Evolutionary conservation across 2,329 filamentous ascomycete species (phyloP), one percentile per base, ranked within the genome.

Genomic region (Byssochlamys sp.): DNA sequence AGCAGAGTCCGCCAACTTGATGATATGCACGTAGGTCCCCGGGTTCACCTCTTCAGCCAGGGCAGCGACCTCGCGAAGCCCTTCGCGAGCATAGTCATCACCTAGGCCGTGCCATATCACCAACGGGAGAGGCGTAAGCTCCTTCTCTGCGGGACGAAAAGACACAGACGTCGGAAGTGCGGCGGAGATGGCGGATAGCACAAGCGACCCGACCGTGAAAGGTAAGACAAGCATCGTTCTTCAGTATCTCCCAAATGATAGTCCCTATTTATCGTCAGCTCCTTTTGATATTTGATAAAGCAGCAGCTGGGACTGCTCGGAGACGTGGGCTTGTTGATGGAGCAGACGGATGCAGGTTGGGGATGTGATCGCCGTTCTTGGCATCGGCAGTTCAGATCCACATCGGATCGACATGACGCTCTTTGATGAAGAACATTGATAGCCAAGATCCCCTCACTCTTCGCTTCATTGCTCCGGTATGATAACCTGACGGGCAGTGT

Each of bases 31-130:
- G 66, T 90, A 86, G 14, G 91, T 96, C 59, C 89, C 90, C 0
- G 91, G 91, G 73, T 96, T 84, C 58, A 84, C 78, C 54, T 82
- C 73, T 58, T 90, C 81, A 62, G 87, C 87, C 53, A 96, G 81
- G n/a, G 81, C 76, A 61, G 83, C 88, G 31, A 96, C 81, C 56
- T 80, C 73, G 64, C 84, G 81, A 57, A 97, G 80, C 58, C 91
- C 91, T 1, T 91, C 86, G 61, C 84, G 83, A 55, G 84, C 82
- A 76, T 86, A 95, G 71, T 86, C 69, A 61, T 77, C 75, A 63
- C 84, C 84, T n/a, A 86, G 76, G 58, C 85, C 94, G 73, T 99
- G 94, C 94, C 94, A 99, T 75, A 99, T 89, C 59, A 99, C 82
- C 35, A 99, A 80, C 0, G 94, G 94, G 29, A 96, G 82, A 2